phyloP scores from a whole-genome alignment of 306 rosid species.

The Sindora glabra region DNA sequence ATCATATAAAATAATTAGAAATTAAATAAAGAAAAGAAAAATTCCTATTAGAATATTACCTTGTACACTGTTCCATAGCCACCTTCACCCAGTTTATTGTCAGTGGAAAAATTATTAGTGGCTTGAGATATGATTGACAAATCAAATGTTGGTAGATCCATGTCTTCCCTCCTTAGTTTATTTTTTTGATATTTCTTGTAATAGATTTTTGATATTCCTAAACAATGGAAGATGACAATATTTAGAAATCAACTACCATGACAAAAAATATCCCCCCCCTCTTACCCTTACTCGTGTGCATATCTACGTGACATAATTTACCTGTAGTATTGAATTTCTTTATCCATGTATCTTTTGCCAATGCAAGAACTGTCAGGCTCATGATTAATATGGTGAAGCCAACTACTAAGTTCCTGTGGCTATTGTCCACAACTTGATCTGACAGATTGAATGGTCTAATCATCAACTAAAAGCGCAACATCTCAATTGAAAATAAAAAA shows the following conservation, averaged over 20 bases:
- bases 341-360: background rate
- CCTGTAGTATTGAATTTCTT: background rate
- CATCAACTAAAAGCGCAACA: too few relatives aligned
- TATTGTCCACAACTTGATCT: background rate
- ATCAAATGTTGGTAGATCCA: slow-evolving; percentile 18
- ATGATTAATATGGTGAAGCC: background rate
- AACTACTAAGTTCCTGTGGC: background rate
- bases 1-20: background rate
- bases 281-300: too few relatives aligned
- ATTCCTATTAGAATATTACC: background rate
- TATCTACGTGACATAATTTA: background rate
- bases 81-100: slow-evolving; percentile 19
- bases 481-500: background rate
- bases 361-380: background rate
- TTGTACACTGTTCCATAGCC: slow-evolving; percentile 32
- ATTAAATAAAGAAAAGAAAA: background rate
- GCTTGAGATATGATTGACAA: slow-evolving; percentile 13
- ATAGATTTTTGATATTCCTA: background rate
- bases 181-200: background rate
- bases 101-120: slow-evolving; percentile 13
- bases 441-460: background rate
- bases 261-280: too few relatives aligned
- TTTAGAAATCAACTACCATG: too few relatives aligned
- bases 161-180: background rate
- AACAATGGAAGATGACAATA: background rate